These are phyloP conservation scores for Camellia granthamiana DNA, from an alignment of 148 eudicot species.

Conservation along the genomic window DNA sequence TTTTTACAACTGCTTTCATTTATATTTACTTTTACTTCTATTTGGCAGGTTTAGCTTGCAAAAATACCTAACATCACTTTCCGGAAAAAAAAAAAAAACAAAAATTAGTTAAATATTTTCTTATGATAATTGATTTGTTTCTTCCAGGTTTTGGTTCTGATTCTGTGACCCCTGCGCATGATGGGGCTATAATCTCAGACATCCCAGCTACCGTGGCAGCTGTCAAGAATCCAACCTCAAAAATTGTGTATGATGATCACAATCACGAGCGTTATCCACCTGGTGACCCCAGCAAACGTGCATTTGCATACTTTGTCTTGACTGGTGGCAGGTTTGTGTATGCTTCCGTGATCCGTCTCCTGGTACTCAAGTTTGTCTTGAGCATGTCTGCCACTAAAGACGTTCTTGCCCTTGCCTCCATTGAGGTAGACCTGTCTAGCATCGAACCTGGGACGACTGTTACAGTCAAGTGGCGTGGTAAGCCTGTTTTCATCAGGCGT, in stretches of 20 bases:
- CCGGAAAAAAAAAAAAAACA: background rate
- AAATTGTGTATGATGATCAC: conserved; percentile 23
- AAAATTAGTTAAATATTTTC: background rate
- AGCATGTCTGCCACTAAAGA: conserved; percentile 44
- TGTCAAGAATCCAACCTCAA: conserved; percentile 26
- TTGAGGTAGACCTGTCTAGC: conserved; percentile 37
- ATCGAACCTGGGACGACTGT: conserved; percentile 36
- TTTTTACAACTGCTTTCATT: background rate
- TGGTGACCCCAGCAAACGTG: conserved; percentile 32
- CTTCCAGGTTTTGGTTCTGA: conserved; percentile 9
- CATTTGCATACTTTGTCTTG: conserved; percentile 25
- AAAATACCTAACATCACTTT: background rate
- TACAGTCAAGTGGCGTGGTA: conserved; percentile 35
- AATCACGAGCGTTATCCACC: conserved; percentile 29
- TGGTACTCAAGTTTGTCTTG: conserved; percentile 25
- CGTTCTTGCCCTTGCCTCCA: conserved; percentile 39
- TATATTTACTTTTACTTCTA: background rate
- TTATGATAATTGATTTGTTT: background rate
- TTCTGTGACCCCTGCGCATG: conserved; percentile 2
- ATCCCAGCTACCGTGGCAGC: conserved; percentile 27
- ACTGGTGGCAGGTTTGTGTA: conserved; percentile 31
- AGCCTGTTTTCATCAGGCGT: conserved; percentile 33
- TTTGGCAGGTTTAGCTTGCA: background rate
- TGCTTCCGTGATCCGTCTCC: conserved; percentile 25
- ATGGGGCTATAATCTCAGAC: conserved; percentile 13